Percentiles rank a stretch among this genome's conserved stretches.
Conservation (phyloP, 495 filamentous ascomycete genomes). For the Xylaria nigripes region DNA sequence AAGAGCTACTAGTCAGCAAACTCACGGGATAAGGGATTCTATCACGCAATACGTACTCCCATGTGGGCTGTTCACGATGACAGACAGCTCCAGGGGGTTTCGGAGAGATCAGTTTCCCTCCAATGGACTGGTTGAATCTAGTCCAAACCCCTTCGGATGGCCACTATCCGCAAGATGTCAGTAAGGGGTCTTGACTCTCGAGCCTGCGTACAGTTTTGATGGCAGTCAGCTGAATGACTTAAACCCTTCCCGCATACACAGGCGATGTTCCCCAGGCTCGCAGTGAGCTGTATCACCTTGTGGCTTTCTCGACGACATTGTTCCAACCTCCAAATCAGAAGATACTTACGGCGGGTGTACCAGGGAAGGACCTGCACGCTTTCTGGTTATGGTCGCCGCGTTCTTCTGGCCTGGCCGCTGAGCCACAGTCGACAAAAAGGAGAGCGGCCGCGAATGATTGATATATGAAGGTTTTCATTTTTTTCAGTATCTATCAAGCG, state of each 20-base stretch:
- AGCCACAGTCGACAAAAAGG: too few relatives aligned
- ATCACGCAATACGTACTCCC: neutral
- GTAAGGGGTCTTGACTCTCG: neutral
- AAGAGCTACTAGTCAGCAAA: neutral
- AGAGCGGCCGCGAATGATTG: too few relatives aligned
- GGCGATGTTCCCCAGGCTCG: too few relatives aligned
- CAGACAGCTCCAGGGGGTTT: slow-evolving; percentile 49
- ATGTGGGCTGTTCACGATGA: slow-evolving; percentile 34
- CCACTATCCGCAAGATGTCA: slow-evolving; percentile 16
- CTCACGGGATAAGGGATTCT: neutral
- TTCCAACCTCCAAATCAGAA: neutral
- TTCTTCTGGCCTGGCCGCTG: too few relatives aligned
- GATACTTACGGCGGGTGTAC: slow-evolving; percentile 12
- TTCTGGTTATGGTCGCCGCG: too few relatives aligned
- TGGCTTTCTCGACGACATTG: too few relatives aligned
- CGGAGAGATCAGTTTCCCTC: slow-evolving; percentile 45
- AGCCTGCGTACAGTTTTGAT: too few relatives aligned
- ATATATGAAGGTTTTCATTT: too few relatives aligned
- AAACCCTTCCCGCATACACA: too few relatives aligned
- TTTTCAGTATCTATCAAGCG: too few relatives aligned
- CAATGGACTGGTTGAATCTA: slow-evolving; percentile 28
- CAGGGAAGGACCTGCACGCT: slow-evolving; percentile 29
- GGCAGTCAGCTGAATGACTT: too few relatives aligned
- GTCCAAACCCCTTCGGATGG: slow-evolving; percentile 25
- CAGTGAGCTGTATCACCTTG: too few relatives aligned